A percentile compares a stretch with the other conserved stretches of the same genome.
phyloP scores from a whole-genome alignment of 2,329 filamentous ascomycete species.

The Aspergillus terreus region DNA sequence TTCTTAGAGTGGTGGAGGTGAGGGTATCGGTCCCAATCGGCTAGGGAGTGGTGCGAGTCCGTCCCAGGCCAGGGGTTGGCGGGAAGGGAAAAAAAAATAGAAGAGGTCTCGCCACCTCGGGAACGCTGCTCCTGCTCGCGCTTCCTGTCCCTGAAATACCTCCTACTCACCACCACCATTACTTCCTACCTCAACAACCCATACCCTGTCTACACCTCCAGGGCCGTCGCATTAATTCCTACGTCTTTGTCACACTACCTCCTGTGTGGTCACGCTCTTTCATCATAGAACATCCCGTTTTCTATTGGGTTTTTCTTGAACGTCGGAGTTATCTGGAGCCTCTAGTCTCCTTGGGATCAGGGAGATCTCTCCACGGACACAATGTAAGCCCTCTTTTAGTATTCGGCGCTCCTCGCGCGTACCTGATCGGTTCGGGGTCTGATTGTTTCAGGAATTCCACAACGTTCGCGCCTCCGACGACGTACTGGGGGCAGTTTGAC shows the following conservation, averaged over 20 bases:
- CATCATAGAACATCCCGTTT: not conserved
- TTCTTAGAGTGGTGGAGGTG: not conserved
- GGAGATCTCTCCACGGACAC: slow-evolving; percentile 2
- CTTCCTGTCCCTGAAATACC: slow-evolving; percentile 19
- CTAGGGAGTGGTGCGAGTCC: slow-evolving; percentile 30
- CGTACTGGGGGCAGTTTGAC: slow-evolving; percentile 64
- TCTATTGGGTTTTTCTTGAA: not conserved
- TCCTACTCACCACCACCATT: slow-evolving; percentile 1
- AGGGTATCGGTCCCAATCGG: slow-evolving; percentile 25
- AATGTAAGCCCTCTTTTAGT: slow-evolving; percentile 17
- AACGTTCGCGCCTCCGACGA: slow-evolving; percentile 45
- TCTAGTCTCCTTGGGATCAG: not conserved
- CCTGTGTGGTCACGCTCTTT: too few relatives aligned
- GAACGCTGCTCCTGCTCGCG: slow-evolving; percentile 20
- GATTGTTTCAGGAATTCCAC: slow-evolving; percentile 45
- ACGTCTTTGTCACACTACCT: too few relatives aligned
- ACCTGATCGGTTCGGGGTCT: not conserved
- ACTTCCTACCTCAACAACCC: not conserved
- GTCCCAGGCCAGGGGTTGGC: slow-evolving; percentile 9
- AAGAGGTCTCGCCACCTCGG: slow-evolving; percentile 35
- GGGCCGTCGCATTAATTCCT: too few relatives aligned
- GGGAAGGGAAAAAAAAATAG: slow-evolving; percentile 17
- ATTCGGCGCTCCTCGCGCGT: not conserved
- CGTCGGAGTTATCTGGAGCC: not conserved
- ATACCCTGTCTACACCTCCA: not conserved